These are phyloP conservation scores for Lophiotrema nucula DNA, from an alignment of 495 filamentous ascomycete genomes.

Conservation along the genomic window DNA sequence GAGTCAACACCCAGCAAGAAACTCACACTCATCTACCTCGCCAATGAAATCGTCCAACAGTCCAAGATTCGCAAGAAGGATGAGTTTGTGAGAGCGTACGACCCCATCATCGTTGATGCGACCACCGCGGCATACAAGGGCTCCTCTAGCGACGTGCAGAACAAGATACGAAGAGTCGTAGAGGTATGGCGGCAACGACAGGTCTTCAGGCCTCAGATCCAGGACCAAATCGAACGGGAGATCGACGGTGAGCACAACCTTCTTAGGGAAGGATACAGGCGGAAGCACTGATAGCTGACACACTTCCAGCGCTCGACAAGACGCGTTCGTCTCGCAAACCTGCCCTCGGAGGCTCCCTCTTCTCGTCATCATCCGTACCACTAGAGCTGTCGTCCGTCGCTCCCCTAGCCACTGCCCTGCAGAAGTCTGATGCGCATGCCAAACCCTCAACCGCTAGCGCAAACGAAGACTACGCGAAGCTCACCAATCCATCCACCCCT, in stretches of 20 bases:
- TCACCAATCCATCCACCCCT: slow-evolving; percentile 64
- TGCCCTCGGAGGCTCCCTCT: slow-evolving; percentile 69
- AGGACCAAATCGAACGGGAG: slow-evolving; percentile 72
- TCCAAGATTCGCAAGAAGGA: slow-evolving; percentile 86
- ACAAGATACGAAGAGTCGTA: slow-evolving; percentile 81
- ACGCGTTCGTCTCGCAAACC: slow-evolving; percentile 64
- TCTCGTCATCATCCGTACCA: slow-evolving; percentile 58
- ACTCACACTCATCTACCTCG: slow-evolving; percentile 89
- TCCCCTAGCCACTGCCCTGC: slow-evolving; percentile 66
- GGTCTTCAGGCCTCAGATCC: slow-evolving; percentile 79
- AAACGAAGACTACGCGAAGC: slow-evolving; percentile 75
- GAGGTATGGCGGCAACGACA: slow-evolving; percentile 87
- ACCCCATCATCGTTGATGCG: slow-evolving; percentile 84
- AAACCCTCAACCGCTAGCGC: slow-evolving; percentile 64
- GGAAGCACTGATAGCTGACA: background rate
- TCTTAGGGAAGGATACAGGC: too few relatives aligned
- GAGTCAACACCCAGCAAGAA: slow-evolving; percentile 80
- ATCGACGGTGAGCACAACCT: slow-evolving; percentile 86
- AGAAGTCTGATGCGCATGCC: slow-evolving; percentile 63
- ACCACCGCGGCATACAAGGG: slow-evolving; percentile 82
- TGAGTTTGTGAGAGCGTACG: slow-evolving; percentile 88
- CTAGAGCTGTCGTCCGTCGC: slow-evolving; percentile 73
- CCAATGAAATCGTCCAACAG: slow-evolving; percentile 96
- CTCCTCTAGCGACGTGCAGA: slow-evolving; percentile 75
- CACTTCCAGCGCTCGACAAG: slow-evolving; percentile 70